Conservation (phyloP, 768 basidiomycete genomes). For the Cystobasidium tubakii region DNA sequence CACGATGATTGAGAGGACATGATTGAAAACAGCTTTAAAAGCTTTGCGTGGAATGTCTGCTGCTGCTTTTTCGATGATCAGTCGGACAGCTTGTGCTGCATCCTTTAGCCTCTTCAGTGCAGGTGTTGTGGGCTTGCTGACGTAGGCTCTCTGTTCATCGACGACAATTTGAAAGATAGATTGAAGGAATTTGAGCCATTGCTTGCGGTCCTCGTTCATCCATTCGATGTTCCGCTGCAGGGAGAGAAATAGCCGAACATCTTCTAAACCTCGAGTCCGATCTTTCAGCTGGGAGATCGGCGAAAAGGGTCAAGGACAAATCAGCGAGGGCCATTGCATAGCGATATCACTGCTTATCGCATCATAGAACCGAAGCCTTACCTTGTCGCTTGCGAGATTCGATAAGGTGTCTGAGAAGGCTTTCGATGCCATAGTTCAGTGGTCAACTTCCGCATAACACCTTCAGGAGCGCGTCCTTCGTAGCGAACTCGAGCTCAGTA, state of each 20-base stretch:
- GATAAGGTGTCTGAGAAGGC: constrained; percentile 8
- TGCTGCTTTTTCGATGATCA: constrained; percentile 64
- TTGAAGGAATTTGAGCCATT: constrained; percentile 54
- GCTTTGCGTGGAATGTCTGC: constrained; percentile 58
- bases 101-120: constrained; percentile 61
- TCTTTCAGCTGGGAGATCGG: constrained; percentile 21
- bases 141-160: constrained; percentile 57
- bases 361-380: too few relatives aligned
- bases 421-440: constrained; percentile 16
- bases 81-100: constrained; percentile 63
- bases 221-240: constrained; percentile 30
- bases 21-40: constrained; percentile 58
- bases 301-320: background rate
- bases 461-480: background rate
- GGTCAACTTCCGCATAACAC: background rate
- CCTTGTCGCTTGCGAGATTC: constrained; percentile 27
- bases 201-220: constrained; percentile 47
- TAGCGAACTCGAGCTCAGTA: background rate
- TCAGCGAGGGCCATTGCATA: too few relatives aligned
- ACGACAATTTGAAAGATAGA: constrained; percentile 64
- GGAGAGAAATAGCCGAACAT: constrained; percentile 30
- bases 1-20: constrained; percentile 60
- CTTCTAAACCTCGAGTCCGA: constrained; percentile 30
- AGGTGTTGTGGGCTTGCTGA: constrained; percentile 51
- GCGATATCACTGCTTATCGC: too few relatives aligned